Evolutionary conservation across 2,329 filamentous ascomycete genomes (phyloP).

Genomic region (Lizonia empirigonia): DNA sequence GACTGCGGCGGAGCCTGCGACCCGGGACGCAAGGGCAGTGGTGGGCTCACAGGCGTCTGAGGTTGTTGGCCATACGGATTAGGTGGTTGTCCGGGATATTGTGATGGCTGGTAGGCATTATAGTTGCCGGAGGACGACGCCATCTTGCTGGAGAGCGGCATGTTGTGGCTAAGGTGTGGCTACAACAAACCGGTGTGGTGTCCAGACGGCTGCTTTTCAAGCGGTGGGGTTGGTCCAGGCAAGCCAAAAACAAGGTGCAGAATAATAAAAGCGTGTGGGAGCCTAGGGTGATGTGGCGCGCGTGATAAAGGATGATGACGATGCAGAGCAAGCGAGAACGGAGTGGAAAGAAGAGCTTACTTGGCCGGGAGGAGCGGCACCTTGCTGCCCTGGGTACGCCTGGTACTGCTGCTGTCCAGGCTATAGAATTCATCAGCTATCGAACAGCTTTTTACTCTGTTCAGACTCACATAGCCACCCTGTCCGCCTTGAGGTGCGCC

Average conservation of each 20-base stretch:
- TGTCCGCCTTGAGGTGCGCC: slow-evolving; percentile 31
- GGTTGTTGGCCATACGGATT: slow-evolving; percentile 35
- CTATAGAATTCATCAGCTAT: slow-evolving; percentile 39
- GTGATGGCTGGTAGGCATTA: slow-evolving; percentile 37
- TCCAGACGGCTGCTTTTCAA: slow-evolving; percentile 21
- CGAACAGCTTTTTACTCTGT: slow-evolving; percentile 13
- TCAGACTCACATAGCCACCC: slow-evolving; percentile 60
- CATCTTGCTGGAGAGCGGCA: slow-evolving; percentile 39
- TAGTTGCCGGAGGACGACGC: slow-evolving; percentile 27
- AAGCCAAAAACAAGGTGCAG: slow-evolving; percentile 38
- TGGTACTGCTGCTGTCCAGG: slow-evolving; percentile 60
- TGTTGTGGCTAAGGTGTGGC: slow-evolving; percentile 26
- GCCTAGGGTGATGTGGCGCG: slow-evolving; percentile 28
- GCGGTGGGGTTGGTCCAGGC: slow-evolving; percentile 25
- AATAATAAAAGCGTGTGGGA: slow-evolving; percentile 21
- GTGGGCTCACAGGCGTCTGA: slow-evolving; percentile 30
- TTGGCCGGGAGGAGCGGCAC: slow-evolving; percentile 49
- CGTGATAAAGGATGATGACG: slow-evolving; percentile 37
- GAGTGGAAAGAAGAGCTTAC: slow-evolving; percentile 30
- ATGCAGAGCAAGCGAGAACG: slow-evolving; percentile 38
- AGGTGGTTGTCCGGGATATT: slow-evolving; percentile 32
- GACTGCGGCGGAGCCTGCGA: slow-evolving; percentile 50
- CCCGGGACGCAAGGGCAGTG: slow-evolving; percentile 44
- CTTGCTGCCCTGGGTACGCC: slow-evolving; percentile 61
- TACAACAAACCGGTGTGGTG: slow-evolving; percentile 16